Conservation (phyloP, 495 filamentous ascomycete genomes). For the Schizothecium vesticola region DNA sequence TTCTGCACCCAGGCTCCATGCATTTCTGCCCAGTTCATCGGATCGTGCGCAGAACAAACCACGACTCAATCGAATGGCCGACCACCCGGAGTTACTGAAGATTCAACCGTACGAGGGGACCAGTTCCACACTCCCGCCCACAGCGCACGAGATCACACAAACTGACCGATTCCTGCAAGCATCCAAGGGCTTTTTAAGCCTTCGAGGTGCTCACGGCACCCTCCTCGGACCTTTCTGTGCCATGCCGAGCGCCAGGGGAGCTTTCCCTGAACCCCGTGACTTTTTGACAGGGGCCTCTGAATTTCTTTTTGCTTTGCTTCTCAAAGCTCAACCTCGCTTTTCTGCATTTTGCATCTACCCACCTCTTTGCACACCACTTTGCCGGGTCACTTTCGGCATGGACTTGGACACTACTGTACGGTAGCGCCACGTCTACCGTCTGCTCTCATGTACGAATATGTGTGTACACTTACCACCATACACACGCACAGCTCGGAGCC, state of each 20-base stretch:
- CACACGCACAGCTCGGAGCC: slow-evolving; percentile 8
- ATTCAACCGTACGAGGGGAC: background rate
- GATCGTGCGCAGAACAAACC: slow-evolving; percentile 1
- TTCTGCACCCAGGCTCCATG: slow-evolving; percentile 9
- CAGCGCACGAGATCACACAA: background rate
- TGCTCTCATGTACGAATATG: slow-evolving; percentile 2
- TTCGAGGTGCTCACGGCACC: background rate
- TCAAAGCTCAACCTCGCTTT: background rate
- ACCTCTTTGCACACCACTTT: background rate
- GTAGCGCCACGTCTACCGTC: slow-evolving; percentile 12
- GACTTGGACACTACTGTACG: slow-evolving; percentile 7
- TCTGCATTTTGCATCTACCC: background rate
- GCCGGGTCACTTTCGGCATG: slow-evolving; percentile 1
- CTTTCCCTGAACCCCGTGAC: background rate
- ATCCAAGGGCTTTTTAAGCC: background rate
- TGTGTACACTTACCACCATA: background rate
- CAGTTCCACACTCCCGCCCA: background rate
- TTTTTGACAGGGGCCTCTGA: background rate
- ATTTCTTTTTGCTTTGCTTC: slow-evolving; percentile 12
- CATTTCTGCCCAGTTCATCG: slow-evolving; percentile 16
- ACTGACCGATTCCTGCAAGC: background rate
- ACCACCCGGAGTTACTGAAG: background rate
- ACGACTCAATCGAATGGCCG: background rate
- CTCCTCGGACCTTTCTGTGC: background rate
- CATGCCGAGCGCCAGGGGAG: background rate